A percentile compares a stretch with the other conserved stretches of the same genome.
Conservation (phyloP, 2,329 filamentous ascomycete genomes). For the Corinectria fuckeliana region DNA sequence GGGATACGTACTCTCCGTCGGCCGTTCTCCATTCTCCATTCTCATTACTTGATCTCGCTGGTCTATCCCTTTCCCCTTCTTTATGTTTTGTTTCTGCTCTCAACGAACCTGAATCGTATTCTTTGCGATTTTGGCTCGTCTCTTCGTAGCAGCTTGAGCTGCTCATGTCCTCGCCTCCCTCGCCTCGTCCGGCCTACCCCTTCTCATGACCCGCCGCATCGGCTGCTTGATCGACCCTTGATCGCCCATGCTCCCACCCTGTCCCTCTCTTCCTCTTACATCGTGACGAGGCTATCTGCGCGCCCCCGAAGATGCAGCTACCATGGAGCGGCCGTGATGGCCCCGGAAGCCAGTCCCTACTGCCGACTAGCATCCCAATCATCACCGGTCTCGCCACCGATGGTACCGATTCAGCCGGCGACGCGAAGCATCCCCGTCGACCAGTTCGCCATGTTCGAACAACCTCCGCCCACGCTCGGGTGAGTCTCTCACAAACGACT, state of each 20-base stretch:
- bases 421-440: constrained; percentile 36
- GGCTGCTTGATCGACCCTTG: constrained; percentile 16
- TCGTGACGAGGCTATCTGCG: constrained; percentile 24
- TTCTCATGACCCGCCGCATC: constrained; percentile 36
- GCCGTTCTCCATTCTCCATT: constrained; percentile 7
- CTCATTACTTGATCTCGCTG: constrained; percentile 7
- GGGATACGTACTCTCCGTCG: constrained; percentile 10
- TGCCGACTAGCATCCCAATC: constrained; percentile 45
- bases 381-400: constrained; percentile 42
- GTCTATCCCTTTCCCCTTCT: constrained; percentile 1
- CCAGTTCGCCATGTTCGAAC: constrained; percentile 52
- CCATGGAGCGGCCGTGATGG: constrained; percentile 46
- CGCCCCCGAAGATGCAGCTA: constrained; percentile 45
- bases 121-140: neutral
- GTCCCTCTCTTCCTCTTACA: constrained; percentile 24
- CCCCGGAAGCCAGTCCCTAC: constrained; percentile 41
- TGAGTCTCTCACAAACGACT: constrained; percentile 41
- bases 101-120: constrained; percentile 8
- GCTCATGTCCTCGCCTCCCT: constrained; percentile 25
- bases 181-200: constrained; percentile 15
- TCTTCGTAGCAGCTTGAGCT: constrained; percentile 1
- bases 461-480: constrained; percentile 62
- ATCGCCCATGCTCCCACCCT: constrained; percentile 32
- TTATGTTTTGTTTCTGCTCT: constrained; percentile 8
- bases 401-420: constrained; percentile 29